Conservation (phyloP, 1,284 basidiomycete species). For the Trichosporon asahii region DNA sequence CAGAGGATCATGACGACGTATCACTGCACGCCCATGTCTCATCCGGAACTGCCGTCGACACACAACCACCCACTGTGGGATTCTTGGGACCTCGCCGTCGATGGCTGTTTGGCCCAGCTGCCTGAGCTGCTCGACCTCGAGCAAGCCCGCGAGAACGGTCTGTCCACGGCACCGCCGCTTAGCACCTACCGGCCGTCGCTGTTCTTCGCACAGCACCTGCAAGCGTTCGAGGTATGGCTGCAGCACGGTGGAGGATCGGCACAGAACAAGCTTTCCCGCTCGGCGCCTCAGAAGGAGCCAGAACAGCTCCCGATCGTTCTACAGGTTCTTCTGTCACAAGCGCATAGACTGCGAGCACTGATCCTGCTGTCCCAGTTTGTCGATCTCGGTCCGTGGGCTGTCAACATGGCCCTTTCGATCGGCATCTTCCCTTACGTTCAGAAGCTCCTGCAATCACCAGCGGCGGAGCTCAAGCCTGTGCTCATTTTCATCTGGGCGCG, state of each 20-base stretch:
- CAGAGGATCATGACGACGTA: constrained; percentile 99
- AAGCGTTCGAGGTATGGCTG: constrained; percentile 98
- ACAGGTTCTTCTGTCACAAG: constrained; percentile 93
- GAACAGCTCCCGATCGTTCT: constrained; percentile 96
- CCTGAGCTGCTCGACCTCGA: constrained; percentile 72
- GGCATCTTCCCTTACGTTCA: constrained; percentile 99
- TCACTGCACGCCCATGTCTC: constrained; percentile 93
- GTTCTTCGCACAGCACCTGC: constrained; percentile 95
- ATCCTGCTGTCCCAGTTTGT: constrained; percentile 97
- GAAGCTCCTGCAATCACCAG: constrained; percentile 90
- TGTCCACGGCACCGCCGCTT: constrained; percentile 41
- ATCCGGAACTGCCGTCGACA: constrained; percentile 84
- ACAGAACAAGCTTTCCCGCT: constrained; percentile 22
- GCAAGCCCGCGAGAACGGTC: constrained; percentile 52
- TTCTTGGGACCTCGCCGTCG: constrained; percentile 96
- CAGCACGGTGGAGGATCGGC: constrained; percentile 66
- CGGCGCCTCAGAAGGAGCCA: constrained; percentile 54
- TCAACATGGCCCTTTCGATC: constrained; percentile 93
- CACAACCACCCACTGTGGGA: constrained; percentile 96
- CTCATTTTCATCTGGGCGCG: constrained; percentile 99
- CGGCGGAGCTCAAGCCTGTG: constrained; percentile 92
- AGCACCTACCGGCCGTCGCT: constrained; percentile 75
- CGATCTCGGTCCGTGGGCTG: constrained; percentile 97
- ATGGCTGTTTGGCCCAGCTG: constrained; percentile 89
- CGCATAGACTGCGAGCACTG: constrained; percentile 89